Base-by-base conservation (phyloP, 169 alveolate genomes). In the Plasmodium berghei region DNA sequence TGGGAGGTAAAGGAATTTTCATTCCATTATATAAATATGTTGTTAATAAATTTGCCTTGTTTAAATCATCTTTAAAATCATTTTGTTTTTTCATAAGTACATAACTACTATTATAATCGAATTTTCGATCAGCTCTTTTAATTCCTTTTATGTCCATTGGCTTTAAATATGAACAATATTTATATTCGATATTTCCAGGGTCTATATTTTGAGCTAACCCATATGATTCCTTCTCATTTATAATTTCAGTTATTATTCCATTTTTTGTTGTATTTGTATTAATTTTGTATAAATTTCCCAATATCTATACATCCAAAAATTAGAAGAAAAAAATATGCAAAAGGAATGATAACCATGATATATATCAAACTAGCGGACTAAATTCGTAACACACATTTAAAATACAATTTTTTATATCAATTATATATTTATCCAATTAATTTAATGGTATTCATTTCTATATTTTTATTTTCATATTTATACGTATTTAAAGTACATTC, bases 41-140 rank as follows among this genome's bases (percentile, higher is more conserved):
- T 34, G 88, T 61, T 34, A 75, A 55, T 16, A 75, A 20, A 22
- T 18, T 75, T 54, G 28, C 46, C 45, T 56, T 56, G 22, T 45
- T 66, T 34, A 67, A 56, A 14, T 87, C 59, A 10, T 71, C 93
- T 18, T 93, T 92, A 69, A 87, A 93, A 56, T 93, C 93, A 28
- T 92, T 61, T 14, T 75, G 74, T 56, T 46, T 63, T 48, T 45
- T 28, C 73, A 75, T 75, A 26, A 75, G 62, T 26, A 62, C 18
- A 42, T 75, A 75, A 54, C 88, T 75, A 66, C 88, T 75, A 49
- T 75, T 75, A 67, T 75, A 75, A 49, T 93, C 96, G 28, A 93
- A 89, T 56, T 93, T 92, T 24, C 96, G 72, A 40, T 94, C 95
- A 42, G 95, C 96, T 45, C 96, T 77, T 94, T 94, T 92, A 16